Evolutionary conservation across 2,329 filamentous ascomycete species (phyloP).

Genomic region (Alternaria ethzedia): DNA sequence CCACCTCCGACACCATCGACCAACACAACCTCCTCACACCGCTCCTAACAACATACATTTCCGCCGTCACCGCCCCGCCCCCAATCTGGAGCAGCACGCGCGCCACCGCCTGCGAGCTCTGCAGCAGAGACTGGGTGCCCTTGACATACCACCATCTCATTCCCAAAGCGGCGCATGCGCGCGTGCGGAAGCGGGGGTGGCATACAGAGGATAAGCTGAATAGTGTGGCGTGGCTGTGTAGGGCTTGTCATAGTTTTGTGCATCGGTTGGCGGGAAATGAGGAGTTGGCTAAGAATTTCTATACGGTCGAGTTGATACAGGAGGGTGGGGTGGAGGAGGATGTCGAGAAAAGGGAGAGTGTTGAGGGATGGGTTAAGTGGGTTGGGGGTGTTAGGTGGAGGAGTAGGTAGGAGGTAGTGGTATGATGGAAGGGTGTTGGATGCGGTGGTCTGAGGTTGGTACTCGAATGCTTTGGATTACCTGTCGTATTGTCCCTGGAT

Average conservation of each 20-base stretch:
- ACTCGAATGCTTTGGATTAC: neutral
- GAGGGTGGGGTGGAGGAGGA: conserved; percentile 74
- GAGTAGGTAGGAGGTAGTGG: conserved; percentile 49
- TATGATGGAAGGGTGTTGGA: neutral
- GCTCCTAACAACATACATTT: conserved; percentile 68
- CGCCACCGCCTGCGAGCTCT: conserved; percentile 72
- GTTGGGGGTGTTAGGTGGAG: conserved; percentile 78
- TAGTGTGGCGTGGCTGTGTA: conserved; percentile 85
- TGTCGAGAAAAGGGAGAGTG: conserved; percentile 69
- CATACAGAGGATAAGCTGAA: conserved; percentile 76
- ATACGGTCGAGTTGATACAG: conserved; percentile 73
- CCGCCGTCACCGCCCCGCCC: conserved; percentile 64
- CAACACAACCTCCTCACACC: conserved; percentile 65
- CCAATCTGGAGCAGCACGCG: conserved; percentile 67
- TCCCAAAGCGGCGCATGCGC: conserved; percentile 76
- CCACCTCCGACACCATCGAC: conserved; percentile 46
- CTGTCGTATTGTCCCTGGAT: neutral
- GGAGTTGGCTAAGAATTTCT: conserved; percentile 74
- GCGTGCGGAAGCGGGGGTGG: conserved; percentile 79
- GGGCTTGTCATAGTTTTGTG: conserved; percentile 83
- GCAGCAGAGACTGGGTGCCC: conserved; percentile 74
- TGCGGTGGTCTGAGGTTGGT: neutral
- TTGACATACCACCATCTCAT: conserved; percentile 87
- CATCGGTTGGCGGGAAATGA: conserved; percentile 78
- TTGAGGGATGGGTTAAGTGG: conserved; percentile 74